phyloP scores from a whole-genome alignment of 2,329 filamentous ascomycete genomes.

The Raffaelea arxii region DNA sequence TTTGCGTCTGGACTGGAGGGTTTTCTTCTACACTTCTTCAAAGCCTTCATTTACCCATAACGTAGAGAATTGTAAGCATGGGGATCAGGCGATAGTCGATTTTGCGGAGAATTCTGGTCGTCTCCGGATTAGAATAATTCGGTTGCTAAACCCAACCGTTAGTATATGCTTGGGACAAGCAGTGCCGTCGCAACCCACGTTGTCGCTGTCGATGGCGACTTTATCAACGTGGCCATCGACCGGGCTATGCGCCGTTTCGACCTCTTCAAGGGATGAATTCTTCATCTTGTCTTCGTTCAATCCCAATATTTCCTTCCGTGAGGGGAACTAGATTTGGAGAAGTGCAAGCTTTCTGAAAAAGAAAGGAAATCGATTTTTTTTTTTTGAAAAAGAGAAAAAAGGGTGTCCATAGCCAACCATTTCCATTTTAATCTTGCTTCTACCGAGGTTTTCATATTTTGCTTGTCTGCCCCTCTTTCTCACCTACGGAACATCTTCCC shows the following conservation, averaged over 20 bases:
- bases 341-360: no score
- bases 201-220: neutral
- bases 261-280: neutral
- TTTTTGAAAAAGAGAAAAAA: no score
- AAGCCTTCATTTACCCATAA: no score
- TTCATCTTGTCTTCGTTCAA: neutral
- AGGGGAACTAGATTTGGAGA: no score
- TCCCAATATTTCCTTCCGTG: no score
- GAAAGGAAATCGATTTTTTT: no score
- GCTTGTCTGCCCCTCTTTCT: no score
- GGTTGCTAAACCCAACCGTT: neutral
- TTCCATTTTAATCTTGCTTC: no score
- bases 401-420: no score
- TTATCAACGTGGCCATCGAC: neutral
- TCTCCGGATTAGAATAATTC: neutral
- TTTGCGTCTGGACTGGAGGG: constrained; percentile 55
- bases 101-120: constrained; percentile 18
- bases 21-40: no score
- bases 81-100: constrained; percentile 45
- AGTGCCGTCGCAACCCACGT: neutral
- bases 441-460: no score
- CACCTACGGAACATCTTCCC: no score
- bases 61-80: constrained; percentile 57
- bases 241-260: neutral
- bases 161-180: neutral